Evolutionary conservation across 805 yeast genomes (phyloP).

Genomic region (Torulaspora delbrueckii): DNA sequence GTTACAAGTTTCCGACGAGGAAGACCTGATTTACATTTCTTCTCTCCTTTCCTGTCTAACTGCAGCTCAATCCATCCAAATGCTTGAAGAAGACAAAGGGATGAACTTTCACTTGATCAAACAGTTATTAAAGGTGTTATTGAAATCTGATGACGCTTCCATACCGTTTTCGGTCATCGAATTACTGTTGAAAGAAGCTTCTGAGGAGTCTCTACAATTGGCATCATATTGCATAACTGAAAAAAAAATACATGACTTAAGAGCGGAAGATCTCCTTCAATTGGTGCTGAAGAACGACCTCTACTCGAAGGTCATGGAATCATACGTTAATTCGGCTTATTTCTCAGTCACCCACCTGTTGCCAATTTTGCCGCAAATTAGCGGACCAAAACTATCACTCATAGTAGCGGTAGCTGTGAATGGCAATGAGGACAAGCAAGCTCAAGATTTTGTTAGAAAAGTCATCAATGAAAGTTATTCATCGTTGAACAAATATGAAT

Average conservation of each 20-base stretch:
- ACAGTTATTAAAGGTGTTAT: background rate
- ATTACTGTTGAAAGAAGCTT: background rate
- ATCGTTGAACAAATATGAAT: conserved; percentile 1
- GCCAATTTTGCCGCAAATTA: conserved; percentile 7
- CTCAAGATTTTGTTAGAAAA: conserved; percentile 15
- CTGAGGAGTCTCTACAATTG: conserved; percentile 1
- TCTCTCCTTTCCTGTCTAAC: background rate
- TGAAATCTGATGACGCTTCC: background rate
- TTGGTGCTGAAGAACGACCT: conserved; percentile 2
- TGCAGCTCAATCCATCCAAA: background rate
- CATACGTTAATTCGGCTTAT: conserved; percentile 14
- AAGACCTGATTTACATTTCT: background rate
- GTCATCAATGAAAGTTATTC: conserved; percentile 13
- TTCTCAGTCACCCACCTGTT: conserved; percentile 8
- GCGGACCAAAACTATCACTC: conserved; percentile 22
- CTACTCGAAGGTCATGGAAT: conserved; percentile 7
- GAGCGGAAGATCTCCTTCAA: conserved; percentile 7
- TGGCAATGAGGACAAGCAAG: conserved; percentile 9
- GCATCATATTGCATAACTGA: conserved; percentile 10
- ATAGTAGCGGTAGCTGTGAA: conserved; percentile 29
- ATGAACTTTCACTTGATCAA: background rate
- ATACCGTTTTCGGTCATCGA: conserved; percentile 1
- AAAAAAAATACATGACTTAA: conserved; percentile 12
- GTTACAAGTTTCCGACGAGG: conserved; percentile 3
- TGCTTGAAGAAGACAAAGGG: background rate